Base-by-base conservation (phyloP, 441 rosid genomes). In the Aleurites moluccanus region DNA sequence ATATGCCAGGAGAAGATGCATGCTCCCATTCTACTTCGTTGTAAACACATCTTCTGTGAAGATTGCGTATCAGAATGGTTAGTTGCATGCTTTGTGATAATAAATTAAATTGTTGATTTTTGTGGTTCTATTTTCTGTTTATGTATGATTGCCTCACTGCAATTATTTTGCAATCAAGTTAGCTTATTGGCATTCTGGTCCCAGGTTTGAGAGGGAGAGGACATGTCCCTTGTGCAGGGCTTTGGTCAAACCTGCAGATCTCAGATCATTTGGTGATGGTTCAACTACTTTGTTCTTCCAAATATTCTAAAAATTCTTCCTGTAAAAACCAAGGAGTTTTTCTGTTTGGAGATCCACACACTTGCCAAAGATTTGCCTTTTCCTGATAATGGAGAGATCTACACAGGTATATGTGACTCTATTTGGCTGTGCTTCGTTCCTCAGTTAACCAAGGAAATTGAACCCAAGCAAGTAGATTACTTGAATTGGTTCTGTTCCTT, bases 1-100 rank as follows among this genome's bases (percentile, higher is more conserved):
- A 90, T 88, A 66, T 90, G 95, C 79, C 95, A 90, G 84, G 95
- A 90, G 80, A 90, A 90, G 84, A 90, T 90, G 95, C 89, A 88
- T 64, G 85, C 88, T 59, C 95, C 95, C 3, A 83, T 90, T 68
- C 79, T 88, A 67, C 91, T 90, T 63, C 86, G 89, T 49, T 89
- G 91, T 74, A 90, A 90, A 78, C 95, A 90, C 86, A 81, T 91
- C 42, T 91, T 91, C 73, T 91, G 96, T 25, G 93, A 91, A 83
- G 96, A 91, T 68, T 91, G 93, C 70, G 96, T 88, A 27, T 88
- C 96, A 2, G 96, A 91, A 77, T 89, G 93, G 96, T 90, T 56
- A 82, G 92, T 75, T 14, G 1, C 40, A 15, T 30, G 23, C 23
- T 14, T 33, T 45, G 0, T 21, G 15, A 55, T 27, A 13, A 68